Evolutionary conservation across 75 land plant genomes (phyloP).

Genomic region (Pinus albicaulis): DNA sequence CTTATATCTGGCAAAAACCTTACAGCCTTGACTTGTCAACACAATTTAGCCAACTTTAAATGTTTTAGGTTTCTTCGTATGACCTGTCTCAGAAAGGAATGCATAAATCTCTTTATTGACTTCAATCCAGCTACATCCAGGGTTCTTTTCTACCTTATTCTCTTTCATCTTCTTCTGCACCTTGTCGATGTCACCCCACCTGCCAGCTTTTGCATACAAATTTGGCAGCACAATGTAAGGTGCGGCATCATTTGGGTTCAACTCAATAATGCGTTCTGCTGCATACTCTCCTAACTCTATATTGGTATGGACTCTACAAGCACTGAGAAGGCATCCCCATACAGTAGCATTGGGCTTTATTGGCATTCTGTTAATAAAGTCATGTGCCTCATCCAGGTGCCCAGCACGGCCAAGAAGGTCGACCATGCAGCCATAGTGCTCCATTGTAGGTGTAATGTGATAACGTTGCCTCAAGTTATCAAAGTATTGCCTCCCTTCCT

Average conservation of each 20-base stretch:
- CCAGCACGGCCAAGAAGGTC: constrained; percentile 13
- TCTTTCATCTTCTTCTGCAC: neutral
- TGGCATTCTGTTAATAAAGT: neutral
- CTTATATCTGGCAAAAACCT: too few species aligned
- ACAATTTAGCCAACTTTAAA: neutral
- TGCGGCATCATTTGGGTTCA: neutral
- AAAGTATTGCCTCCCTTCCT: neutral
- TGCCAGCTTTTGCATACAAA: neutral
- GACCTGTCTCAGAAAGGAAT: neutral
- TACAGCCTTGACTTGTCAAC: too few species aligned
- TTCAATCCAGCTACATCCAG: neutral
- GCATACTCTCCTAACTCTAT: neutral
- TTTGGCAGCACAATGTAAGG: neutral
- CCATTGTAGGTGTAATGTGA: neutral
- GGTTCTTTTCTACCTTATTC: neutral
- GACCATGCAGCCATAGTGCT: constrained; percentile 2
- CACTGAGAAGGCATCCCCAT: constrained; percentile 9
- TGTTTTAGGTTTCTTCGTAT: neutral
- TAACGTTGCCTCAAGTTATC: neutral
- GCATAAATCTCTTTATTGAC: neutral
- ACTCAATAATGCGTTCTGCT: neutral
- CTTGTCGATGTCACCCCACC: neutral
- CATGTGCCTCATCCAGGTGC: constrained; percentile 7
- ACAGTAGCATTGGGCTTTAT: neutral
- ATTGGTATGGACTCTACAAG: neutral